A percentile compares a stretch with the other conserved stretches of the same genome.
Conservation (phyloP, 2,329 filamentous ascomycete species). For the Dothistroma septosporum region DNA sequence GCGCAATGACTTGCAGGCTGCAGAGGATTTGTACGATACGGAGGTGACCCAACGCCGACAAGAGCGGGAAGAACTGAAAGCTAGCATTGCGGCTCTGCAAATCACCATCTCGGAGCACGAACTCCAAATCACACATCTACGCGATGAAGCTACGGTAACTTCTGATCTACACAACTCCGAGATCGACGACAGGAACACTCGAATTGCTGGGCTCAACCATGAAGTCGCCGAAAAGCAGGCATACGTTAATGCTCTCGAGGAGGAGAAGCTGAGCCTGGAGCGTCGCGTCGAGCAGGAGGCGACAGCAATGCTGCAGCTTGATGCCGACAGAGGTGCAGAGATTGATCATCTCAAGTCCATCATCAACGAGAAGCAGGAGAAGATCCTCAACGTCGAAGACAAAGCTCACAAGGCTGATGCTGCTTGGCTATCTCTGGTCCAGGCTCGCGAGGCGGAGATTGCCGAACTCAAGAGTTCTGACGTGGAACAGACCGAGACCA, state of each 20-base stretch:
- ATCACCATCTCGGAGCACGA: constrained; percentile 20
- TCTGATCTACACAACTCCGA: constrained; percentile 30
- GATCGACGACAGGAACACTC: constrained; percentile 33
- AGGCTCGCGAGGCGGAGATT: constrained; percentile 38
- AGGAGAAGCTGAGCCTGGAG: constrained; percentile 32
- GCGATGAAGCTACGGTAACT: constrained; percentile 23
- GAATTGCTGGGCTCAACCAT: constrained; percentile 32
- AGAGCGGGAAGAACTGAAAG: constrained; percentile 26
- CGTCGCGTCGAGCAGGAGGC: constrained; percentile 35
- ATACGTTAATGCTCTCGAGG: constrained; percentile 26
- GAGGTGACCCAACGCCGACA: constrained; percentile 17
- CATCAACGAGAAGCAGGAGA: constrained; percentile 34
- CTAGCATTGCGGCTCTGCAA: constrained; percentile 27
- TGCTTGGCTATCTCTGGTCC: constrained; percentile 40
- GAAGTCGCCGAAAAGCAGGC: constrained; percentile 19
- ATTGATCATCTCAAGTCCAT: constrained; percentile 29
- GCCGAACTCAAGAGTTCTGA: constrained; percentile 27
- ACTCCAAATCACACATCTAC: constrained; percentile 15
- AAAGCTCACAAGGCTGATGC: constrained; percentile 38
- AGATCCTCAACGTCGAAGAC: constrained; percentile 32
- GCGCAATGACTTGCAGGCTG: constrained; percentile 24
- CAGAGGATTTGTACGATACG: constrained; percentile 21
- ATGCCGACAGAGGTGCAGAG: constrained; percentile 32
- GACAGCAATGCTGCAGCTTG: constrained; percentile 34
- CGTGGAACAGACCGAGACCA: constrained; percentile 20